Conservation (phyloP, 2,329 filamentous ascomycete species). For the Exophiala sideris region DNA sequence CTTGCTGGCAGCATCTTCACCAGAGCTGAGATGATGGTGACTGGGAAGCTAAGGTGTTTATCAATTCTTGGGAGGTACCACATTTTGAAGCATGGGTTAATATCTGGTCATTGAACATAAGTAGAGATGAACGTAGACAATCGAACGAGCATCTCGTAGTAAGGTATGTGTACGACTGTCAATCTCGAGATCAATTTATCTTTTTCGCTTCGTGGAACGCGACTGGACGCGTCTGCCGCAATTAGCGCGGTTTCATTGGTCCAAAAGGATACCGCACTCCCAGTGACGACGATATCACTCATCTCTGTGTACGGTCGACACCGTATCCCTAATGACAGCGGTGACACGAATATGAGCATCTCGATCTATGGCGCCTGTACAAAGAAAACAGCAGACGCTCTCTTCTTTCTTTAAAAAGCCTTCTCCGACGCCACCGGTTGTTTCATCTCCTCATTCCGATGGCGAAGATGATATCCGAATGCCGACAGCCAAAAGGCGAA, state of each 20-base stretch:
- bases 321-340: too few species aligned
- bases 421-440: neutral
- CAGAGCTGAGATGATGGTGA: conserved; percentile 17
- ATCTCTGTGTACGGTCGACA: too few species aligned
- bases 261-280: neutral
- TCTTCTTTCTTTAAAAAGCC: conserved; percentile 29
- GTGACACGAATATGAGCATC: neutral
- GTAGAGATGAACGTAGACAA: neutral
- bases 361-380: conserved; percentile 22
- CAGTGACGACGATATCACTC: neutral
- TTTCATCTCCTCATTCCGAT: conserved; percentile 13
- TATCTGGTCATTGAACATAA: neutral
- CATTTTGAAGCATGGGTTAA: conserved; percentile 11
- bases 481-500: conserved; percentile 42
- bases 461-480: conserved; percentile 39
- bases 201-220: neutral
- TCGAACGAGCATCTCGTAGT: neutral
- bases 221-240: neutral
- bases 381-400: conserved; percentile 48
- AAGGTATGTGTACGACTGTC: neutral
- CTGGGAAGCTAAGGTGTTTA: conserved; percentile 4
- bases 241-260: neutral
- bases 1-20: conserved; percentile 11
- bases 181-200: neutral
- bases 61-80: conserved; percentile 7